Evolutionary conservation across 2,329 filamentous ascomycete genomes (phyloP).

Genomic region (Verticillium alfalfae): DNA sequence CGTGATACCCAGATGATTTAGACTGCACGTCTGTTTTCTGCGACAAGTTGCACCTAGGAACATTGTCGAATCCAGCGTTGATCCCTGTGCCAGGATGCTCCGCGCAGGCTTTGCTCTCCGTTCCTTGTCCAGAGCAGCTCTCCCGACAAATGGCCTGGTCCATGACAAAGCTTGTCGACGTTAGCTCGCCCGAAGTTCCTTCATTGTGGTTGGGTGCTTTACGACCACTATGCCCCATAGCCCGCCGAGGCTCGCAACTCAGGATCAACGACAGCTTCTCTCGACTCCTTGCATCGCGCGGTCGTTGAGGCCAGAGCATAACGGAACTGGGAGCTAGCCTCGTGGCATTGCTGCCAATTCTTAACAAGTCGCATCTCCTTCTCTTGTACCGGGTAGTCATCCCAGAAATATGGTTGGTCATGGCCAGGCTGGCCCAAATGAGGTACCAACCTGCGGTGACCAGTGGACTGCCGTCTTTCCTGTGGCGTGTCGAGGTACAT

Average conservation of each 20-base stretch:
- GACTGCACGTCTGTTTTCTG: no score
- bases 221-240: conserved; percentile 18
- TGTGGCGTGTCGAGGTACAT: neutral
- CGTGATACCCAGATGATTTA: no score
- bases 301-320: neutral
- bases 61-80: neutral
- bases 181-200: neutral
- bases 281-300: neutral
- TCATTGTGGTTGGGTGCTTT: conserved; percentile 34
- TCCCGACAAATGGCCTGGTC: neutral
- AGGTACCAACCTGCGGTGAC: neutral
- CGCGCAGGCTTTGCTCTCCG: neutral
- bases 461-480: neutral
- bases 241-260: neutral
- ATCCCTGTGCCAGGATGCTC: neutral
- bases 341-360: neutral
- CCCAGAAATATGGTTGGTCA: no score
- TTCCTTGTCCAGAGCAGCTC: neutral
- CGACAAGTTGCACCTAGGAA: no score
- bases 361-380: no score
- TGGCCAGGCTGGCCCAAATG: neutral
- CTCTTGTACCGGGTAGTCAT: no score
- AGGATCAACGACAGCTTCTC: neutral
- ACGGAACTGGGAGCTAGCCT: neutral
- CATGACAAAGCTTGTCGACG: neutral